Evolutionary conservation across 305 asterid species (phyloP).

Genomic region (Ruellia speciosa): DNA sequence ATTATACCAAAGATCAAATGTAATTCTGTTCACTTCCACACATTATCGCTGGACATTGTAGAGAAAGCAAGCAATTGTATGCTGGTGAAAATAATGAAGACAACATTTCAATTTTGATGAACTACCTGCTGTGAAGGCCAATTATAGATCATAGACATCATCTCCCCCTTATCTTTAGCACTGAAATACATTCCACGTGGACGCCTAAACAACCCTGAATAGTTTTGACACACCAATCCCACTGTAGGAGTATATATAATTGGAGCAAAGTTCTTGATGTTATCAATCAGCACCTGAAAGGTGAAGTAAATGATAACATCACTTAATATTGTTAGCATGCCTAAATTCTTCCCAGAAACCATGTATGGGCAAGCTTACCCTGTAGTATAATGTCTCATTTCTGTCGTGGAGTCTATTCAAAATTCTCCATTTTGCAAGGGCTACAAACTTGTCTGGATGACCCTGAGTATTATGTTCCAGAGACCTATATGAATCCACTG

Average conservation of each 20-base stretch:
- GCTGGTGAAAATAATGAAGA: too few relatives aligned
- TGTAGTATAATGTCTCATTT: constrained; percentile 90
- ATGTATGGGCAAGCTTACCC: constrained; percentile 50
- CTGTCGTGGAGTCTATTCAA: constrained; percentile 94
- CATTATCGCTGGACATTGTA: too few relatives aligned
- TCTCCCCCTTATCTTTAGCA: constrained; percentile 98
- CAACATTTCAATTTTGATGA: constrained; percentile 7
- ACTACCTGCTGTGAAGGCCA: constrained; percentile 88
- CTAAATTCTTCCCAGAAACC: constrained; percentile 18
- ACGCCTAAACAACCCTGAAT: constrained; percentile 90
- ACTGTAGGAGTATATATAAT: constrained; percentile 95
- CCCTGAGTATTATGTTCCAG: constrained; percentile 88
- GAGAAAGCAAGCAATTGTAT: too few relatives aligned
- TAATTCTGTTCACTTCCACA: background rate
- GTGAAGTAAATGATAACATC: constrained; percentile 17
- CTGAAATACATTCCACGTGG: constrained; percentile 99
- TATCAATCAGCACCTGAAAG: constrained; percentile 82
- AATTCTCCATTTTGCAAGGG: constrained; percentile 96
- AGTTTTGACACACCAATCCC: constrained; percentile 96
- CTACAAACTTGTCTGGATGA: constrained; percentile 45
- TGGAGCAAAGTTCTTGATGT: constrained; percentile 87
- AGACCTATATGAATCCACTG: constrained; percentile 94
- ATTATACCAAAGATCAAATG: background rate
- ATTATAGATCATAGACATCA: constrained; percentile 99
- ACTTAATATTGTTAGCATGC: constrained; percentile 14